Percentiles rank a stretch among this genome's conserved stretches.
Conservation (phyloP, 768 basidiomycete genomes). For the Leucosporidium creatinivorum region DNA sequence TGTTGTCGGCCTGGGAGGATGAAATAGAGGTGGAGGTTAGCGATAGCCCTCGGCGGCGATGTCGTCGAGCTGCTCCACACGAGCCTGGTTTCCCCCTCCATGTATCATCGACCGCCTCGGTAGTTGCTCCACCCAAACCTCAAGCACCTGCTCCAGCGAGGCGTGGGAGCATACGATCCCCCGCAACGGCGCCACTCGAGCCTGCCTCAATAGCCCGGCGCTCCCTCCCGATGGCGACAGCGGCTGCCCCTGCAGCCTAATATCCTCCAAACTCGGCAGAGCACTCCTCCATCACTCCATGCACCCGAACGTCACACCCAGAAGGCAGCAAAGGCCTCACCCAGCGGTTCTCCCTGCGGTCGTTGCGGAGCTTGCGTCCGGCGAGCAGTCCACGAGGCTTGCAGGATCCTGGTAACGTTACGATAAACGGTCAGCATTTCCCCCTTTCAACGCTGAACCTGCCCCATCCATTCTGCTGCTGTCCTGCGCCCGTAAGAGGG, state of each 20-base stretch:
- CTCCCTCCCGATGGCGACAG: background rate
- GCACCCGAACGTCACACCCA: too few species aligned
- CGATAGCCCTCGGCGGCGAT: background rate
- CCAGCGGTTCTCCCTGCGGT: slow-evolving; percentile 95
- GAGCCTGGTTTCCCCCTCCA: too few species aligned
- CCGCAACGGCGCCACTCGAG: background rate
- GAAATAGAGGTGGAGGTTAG: slow-evolving; percentile 4
- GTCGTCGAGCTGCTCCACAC: too few species aligned
- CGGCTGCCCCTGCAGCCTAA: background rate
- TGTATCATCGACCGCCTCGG: too few species aligned
- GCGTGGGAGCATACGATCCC: too few species aligned
- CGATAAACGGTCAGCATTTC: background rate
- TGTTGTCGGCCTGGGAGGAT: slow-evolving; percentile 76
- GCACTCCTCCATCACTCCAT: too few species aligned
- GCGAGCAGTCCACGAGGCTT: slow-evolving; percentile 46
- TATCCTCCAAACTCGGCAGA: background rate
- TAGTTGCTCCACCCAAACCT: too few species aligned
- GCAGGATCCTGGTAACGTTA: slow-evolving; percentile 15
- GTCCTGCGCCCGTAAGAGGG: too few species aligned
- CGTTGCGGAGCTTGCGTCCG: slow-evolving; percentile 92
- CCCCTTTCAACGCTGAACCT: background rate
- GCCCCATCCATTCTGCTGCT: too few species aligned
- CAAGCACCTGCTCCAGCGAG: too few species aligned
- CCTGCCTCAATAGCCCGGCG: background rate
- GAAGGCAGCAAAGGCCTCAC: slow-evolving; percentile 47